These are phyloP conservation scores for Lobulomyces angularis DNA, from an alignment of 192 early-diverging fungal species.

Conservation along the genomic window DNA sequence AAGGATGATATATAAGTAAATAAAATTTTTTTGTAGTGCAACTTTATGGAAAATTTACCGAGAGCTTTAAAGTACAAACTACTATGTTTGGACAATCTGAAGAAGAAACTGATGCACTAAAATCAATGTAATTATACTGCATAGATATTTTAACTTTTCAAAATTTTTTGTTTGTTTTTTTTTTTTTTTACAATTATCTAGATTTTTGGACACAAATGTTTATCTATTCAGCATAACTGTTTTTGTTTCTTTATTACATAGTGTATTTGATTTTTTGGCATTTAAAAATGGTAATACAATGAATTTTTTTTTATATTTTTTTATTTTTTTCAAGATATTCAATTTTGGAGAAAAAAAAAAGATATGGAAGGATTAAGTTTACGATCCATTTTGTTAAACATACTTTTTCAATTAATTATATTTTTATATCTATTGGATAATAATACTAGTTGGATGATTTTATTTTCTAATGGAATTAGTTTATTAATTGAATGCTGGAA, in stretches of 20 bases:
- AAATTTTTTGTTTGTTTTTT: constrained; percentile 1
- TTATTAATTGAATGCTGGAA: constrained; percentile 84
- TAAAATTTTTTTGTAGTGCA: constrained; percentile 65
- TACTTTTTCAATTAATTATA: constrained; percentile 73
- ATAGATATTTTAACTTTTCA: not conserved
- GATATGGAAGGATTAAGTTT: constrained; percentile 73
- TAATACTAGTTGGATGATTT: constrained; percentile 74
- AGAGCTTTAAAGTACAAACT: constrained; percentile 45
- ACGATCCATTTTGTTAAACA: constrained; percentile 65
- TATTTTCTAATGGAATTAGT: constrained; percentile 70
- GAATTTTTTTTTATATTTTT: constrained; percentile 4
- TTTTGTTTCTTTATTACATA: constrained; percentile 67
- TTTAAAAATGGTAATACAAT: constrained; percentile 71
- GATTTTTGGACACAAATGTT: constrained; percentile 85
- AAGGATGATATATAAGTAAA: constrained; percentile 48
- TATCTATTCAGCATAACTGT: constrained; percentile 62
- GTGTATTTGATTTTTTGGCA: constrained; percentile 79
- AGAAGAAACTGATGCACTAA: constrained; percentile 59
- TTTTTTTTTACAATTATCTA: constrained; percentile 30
- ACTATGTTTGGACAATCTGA: constrained; percentile 42
- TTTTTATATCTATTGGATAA: constrained; percentile 82
- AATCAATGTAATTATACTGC: constrained; percentile 42
- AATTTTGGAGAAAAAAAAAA: constrained; percentile 79
- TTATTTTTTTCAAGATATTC: constrained; percentile 46
- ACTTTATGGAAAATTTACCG: constrained; percentile 55